These are phyloP conservation scores for Phialophora expanda DNA, from an alignment of 2,329 filamentous ascomycete genomes.

Conservation along the genomic window DNA sequence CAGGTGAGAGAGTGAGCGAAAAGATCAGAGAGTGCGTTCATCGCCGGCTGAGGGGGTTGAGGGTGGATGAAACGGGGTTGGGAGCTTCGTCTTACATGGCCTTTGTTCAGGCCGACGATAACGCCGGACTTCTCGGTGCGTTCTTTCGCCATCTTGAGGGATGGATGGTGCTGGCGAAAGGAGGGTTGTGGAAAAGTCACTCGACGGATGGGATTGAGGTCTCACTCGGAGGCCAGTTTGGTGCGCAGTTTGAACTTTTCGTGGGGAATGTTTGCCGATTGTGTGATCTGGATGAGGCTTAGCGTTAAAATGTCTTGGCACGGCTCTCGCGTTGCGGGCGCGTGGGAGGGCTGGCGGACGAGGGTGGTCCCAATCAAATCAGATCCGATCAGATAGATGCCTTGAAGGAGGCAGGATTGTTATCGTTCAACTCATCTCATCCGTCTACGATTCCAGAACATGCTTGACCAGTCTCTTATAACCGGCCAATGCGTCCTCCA, in stretches of 20 bases:
- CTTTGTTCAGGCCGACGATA: conserved; percentile 67
- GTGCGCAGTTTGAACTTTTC: conserved; percentile 21
- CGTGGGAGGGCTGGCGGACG: too few species aligned
- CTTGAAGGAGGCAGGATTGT: neutral
- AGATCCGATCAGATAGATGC: neutral
- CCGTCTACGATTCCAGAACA: conserved; percentile 25
- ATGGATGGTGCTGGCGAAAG: conserved; percentile 32
- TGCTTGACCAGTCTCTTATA: conserved; percentile 70
- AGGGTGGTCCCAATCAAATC: too few species aligned
- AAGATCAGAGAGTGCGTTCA: neutral
- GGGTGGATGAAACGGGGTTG: neutral
- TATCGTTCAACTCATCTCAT: neutral
- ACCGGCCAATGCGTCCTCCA: conserved; percentile 78
- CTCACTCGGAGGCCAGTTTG: conserved; percentile 4
- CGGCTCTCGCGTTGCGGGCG: neutral
- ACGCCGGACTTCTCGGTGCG: conserved; percentile 54
- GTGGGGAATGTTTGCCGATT: conserved; percentile 29
- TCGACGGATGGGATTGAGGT: conserved; percentile 10
- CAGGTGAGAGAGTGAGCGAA: neutral
- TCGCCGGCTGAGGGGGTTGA: neutral
- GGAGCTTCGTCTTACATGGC: conserved; percentile 56
- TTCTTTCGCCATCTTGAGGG: conserved; percentile 57
- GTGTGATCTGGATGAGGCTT: conserved; percentile 21
- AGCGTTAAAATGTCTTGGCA: conserved; percentile 22
- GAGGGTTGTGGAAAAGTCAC: conserved; percentile 14